phyloP scores from a whole-genome alignment of 192 early-diverging fungal species.

The Spizellomyces punctatus region DNA sequence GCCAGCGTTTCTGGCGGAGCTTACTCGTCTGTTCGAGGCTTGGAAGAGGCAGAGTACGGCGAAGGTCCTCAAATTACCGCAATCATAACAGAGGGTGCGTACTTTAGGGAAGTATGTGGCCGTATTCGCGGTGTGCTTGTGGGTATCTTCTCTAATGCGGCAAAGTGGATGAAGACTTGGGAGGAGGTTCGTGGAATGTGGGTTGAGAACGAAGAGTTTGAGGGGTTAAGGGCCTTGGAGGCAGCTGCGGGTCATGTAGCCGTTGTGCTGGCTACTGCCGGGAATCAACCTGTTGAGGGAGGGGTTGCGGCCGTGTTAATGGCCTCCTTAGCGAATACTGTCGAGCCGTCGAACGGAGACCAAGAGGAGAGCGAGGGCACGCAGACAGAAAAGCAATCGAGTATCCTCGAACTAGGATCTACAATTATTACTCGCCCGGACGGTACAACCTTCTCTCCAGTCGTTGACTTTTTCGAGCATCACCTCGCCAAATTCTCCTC shows the following conservation, averaged over 20 bases:
- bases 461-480: constrained; percentile 57
- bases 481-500: constrained; percentile 45
- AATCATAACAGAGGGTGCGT: constrained; percentile 57
- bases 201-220: constrained; percentile 58
- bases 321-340: constrained; percentile 1
- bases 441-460: constrained; percentile 41
- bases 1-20: constrained; percentile 45
- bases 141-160: constrained; percentile 57
- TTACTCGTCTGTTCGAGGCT: constrained; percentile 44
- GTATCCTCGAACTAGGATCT: constrained; percentile 39
- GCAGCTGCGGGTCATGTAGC: constrained; percentile 43
- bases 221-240: constrained; percentile 40
- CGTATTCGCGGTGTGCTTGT: constrained; percentile 58
- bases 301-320: constrained; percentile 29
- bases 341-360: neutral
- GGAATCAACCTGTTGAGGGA: constrained; percentile 28
- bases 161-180: constrained; percentile 50
- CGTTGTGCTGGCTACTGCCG: constrained; percentile 40
- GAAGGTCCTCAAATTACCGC: constrained; percentile 56
- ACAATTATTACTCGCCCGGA: constrained; percentile 36
- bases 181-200: constrained; percentile 58
- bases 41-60: constrained; percentile 56
- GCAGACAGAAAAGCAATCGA: constrained; percentile 1
- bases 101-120: constrained; percentile 61
- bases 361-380: constrained; percentile 15